Base-by-base conservation (phyloP, 2,329 filamentous ascomycete species). In the Neopestalotiopsis rosae region DNA sequence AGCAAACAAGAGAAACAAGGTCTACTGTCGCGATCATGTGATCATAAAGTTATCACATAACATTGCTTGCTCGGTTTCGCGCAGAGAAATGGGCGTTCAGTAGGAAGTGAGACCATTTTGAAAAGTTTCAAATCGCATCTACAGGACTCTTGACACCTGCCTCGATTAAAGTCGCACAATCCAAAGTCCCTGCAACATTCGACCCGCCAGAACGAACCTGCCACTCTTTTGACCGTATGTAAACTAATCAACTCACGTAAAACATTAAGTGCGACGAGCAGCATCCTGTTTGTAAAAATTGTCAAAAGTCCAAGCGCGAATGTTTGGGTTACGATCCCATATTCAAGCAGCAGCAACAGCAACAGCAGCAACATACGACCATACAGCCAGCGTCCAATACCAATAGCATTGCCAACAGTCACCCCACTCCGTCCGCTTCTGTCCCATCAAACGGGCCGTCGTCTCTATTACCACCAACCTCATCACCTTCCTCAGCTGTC, bases 231-330 rank as follows among this genome's bases (percentile, higher is more conserved):
- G 70, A 73, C 62, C 65, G 72, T 10, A 38, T 38, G 34, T 10
- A 30, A 61, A 64, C 52, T 70, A 45, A 63, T 68, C 58, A n/a
- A 17, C 66, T 66, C 42, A 38, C n/a, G 67, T 9, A 34, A 74
- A 65, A 45, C 20, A 24, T 30, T 10, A 80, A 98, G 96, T 99
- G 96, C 84, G 96, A 98, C 88, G 96, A 99, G 86, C 91, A 90
- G 70, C 94, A 97, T 81, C 96, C 96, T 28, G 91, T 92, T 70
- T 99, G 96, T 86, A 91, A 94, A 83, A 94, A 96, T 78, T 96
- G 93, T 83, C 91, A 92, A 78, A 96, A 96, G 81, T 94, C 92
- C 74, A 96, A 95, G 82, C 92, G 93, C 77, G 93, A 95, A 76
- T 96, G 93, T 77, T 79, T 94, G 63, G 93, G 93, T 67, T 96